phyloP scores from a whole-genome alignment of 2,329 filamentous ascomycete species.

The Cercospora berteroae region DNA sequence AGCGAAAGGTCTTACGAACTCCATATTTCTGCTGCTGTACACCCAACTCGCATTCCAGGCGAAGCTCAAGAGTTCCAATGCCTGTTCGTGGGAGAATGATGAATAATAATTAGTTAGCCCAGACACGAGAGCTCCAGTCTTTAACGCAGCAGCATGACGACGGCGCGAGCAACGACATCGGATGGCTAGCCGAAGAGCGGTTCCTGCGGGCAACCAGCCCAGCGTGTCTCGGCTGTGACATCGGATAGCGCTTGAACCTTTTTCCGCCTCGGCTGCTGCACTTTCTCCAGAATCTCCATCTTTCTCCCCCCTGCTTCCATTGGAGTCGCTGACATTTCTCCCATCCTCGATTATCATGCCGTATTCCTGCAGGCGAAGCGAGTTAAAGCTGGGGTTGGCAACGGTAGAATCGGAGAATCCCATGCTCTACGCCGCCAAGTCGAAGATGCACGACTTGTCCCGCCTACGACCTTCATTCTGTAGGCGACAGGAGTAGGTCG shows the following conservation, averaged over 20 bases:
- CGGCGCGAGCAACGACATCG: not conserved
- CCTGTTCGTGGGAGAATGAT: not conserved
- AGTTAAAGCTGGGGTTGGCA: not conserved
- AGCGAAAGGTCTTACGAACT: constrained; percentile 25
- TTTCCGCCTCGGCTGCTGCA: not conserved
- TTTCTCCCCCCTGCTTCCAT: not conserved
- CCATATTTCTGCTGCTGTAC: constrained; percentile 19
- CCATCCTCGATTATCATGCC: not conserved
- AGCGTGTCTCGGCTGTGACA: not conserved
- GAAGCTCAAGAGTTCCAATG: not conserved
- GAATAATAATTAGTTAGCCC: not conserved
- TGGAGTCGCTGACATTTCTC: not conserved
- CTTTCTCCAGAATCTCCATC: not conserved
- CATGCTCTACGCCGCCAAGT: not conserved
- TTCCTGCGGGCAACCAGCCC: not conserved
- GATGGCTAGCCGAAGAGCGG: not conserved
- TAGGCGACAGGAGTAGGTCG: no score
- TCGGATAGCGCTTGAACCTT: not conserved
- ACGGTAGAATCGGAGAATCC: not conserved
- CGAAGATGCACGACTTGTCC: not conserved
- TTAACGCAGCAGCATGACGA: not conserved
- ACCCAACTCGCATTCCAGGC: not conserved
- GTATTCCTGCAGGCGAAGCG: not conserved
- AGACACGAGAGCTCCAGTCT: not conserved
- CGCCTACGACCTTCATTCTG: not conserved